Conservation (phyloP, 2,329 filamentous ascomycete species). For the Neonectria magnoliae region DNA sequence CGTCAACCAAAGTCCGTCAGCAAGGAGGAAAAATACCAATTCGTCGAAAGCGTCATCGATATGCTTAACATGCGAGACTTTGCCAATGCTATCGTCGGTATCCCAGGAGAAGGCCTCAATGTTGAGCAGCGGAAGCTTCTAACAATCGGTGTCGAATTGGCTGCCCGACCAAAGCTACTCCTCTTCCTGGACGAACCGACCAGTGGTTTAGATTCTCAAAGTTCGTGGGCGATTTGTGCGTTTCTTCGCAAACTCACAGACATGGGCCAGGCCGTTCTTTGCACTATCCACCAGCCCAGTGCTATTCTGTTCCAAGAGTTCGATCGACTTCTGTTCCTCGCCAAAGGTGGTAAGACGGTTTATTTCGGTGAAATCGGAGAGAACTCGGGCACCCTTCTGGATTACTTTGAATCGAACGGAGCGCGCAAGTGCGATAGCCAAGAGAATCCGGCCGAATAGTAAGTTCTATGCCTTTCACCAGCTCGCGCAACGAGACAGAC, state of each 20-base stretch:
- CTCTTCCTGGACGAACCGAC: conserved; percentile 72
- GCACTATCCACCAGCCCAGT: conserved; percentile 65
- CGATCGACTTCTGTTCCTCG: conserved; percentile 71
- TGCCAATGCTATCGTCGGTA: conserved; percentile 71
- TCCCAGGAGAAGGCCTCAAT: conserved; percentile 68
- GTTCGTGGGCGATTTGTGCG: conserved; percentile 69
- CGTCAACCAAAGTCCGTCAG: conserved; percentile 64
- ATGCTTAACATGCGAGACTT: conserved; percentile 75
- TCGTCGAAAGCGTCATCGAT: conserved; percentile 72
- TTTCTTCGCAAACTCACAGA: conserved; percentile 70
- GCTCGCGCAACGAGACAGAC: too few relatives aligned
- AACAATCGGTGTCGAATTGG: conserved; percentile 68
- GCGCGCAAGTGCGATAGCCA: conserved; percentile 66
- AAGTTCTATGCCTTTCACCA: too few relatives aligned
- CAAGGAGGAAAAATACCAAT: conserved; percentile 66
- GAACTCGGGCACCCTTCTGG: conserved; percentile 64
- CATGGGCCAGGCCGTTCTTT: conserved; percentile 62
- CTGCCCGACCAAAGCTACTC: conserved; percentile 65
- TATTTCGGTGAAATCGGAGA: conserved; percentile 75
- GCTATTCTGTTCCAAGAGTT: conserved; percentile 65
- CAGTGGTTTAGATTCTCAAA: conserved; percentile 70
- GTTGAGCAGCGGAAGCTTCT: conserved; percentile 70
- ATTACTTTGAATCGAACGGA: conserved; percentile 74
- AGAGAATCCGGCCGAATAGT: conserved; percentile 67
- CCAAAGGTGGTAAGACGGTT: conserved; percentile 71